Conservation (phyloP, 805 yeast species). For the Cyberlindnera misumaiensis region DNA sequence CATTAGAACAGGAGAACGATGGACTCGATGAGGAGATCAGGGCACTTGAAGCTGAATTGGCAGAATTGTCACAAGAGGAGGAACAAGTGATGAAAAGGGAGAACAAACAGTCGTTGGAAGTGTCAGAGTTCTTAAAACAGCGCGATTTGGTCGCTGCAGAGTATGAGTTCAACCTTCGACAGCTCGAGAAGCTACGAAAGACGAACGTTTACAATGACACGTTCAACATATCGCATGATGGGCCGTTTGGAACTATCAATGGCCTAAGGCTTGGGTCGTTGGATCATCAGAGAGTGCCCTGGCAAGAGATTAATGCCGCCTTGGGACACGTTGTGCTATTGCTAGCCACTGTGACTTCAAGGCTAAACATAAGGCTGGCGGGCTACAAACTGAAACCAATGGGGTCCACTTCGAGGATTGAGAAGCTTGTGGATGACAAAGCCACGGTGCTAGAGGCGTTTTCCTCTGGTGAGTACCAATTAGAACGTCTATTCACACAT, state of each 20-base stretch:
- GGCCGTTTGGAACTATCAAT: conserved; percentile 81
- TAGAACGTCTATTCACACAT: conserved; percentile 65
- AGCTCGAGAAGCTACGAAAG: conserved; percentile 62
- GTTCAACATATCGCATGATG: conserved; percentile 78
- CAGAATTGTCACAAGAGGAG: conserved; percentile 40
- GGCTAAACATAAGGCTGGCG: conserved; percentile 46
- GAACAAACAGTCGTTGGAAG: conserved; percentile 51
- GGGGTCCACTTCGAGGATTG: conserved; percentile 79
- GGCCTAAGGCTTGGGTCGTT: conserved; percentile 74
- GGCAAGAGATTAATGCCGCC: conserved; percentile 91
- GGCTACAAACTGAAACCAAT: conserved; percentile 68
- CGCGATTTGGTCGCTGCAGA: conserved; percentile 58
- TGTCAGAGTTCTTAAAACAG: conserved; percentile 43
- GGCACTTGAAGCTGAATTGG: conserved; percentile 41
- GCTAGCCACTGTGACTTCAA: conserved; percentile 53
- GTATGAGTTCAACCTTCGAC: conserved; percentile 54
- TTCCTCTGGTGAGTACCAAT: conserved; percentile 68
- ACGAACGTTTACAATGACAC: conserved; percentile 80
- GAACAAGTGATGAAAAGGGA: conserved; percentile 38
- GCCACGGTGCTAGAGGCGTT: conserved; percentile 34
- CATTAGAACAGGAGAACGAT: conserved; percentile 35
- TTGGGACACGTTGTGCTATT: conserved; percentile 76
- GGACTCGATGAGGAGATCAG: conserved; percentile 18
- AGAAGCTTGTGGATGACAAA: conserved; percentile 40
- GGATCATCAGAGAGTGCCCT: conserved; percentile 56